phyloP scores from a whole-genome alignment of 2,329 filamentous ascomycete species.

The Fusarium vanettenii region DNA sequence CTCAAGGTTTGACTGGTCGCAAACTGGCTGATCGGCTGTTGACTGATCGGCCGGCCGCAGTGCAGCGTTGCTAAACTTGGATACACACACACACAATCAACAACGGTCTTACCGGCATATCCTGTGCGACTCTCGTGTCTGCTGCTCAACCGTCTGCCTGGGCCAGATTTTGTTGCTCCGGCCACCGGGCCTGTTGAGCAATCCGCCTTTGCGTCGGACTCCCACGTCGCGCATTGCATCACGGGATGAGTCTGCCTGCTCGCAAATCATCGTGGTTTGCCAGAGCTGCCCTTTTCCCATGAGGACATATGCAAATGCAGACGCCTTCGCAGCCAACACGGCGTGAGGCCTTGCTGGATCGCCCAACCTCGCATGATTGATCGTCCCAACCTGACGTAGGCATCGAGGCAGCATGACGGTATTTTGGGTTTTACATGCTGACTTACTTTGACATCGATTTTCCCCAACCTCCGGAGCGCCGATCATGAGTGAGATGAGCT shows the following conservation, averaged over 20 bases:
- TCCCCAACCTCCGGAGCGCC: background rate
- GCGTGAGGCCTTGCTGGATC: constrained; percentile 31
- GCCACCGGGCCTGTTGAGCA: constrained; percentile 15
- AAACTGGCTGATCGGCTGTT: background rate
- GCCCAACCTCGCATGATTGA: constrained; percentile 25
- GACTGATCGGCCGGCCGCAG: background rate
- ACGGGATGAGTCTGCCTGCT: constrained; percentile 10
- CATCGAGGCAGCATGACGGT: background rate
- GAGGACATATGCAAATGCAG: background rate
- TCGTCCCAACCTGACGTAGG: constrained; percentile 24
- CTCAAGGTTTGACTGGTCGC: background rate
- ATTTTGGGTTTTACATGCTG: background rate
- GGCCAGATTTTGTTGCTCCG: constrained; percentile 4
- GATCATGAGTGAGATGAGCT: background rate
- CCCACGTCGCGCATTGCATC: constrained; percentile 34
- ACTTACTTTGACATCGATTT: background rate
- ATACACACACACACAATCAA: background rate
- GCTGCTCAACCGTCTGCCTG: constrained; percentile 33
- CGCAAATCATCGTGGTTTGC: background rate
- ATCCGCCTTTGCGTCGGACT: constrained; percentile 5
- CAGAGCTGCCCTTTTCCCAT: background rate
- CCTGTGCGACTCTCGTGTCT: constrained; percentile 42
- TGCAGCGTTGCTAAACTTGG: background rate
- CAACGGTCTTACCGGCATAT: constrained; percentile 24
- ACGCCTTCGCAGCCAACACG: constrained; percentile 8